Percentiles rank a stretch among this genome's conserved stretches.
phyloP scores from a whole-genome alignment of 202 grass and related monocot species.

The Zoysia matrella region DNA sequence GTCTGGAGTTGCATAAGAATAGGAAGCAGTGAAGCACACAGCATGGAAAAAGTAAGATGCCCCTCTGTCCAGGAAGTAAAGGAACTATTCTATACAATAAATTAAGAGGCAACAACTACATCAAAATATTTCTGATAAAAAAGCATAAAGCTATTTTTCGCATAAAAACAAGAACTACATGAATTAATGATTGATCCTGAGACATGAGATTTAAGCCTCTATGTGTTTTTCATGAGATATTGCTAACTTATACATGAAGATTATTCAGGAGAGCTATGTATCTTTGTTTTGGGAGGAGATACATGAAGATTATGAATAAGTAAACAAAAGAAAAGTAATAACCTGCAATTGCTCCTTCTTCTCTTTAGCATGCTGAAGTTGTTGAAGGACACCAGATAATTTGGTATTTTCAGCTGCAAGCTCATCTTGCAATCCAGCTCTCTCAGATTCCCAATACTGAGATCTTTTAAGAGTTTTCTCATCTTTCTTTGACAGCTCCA shows the following conservation, averaged over 20 bases:
- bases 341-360: conserved; percentile 70
- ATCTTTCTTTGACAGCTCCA: conserved; percentile 77
- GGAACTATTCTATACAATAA: conserved; percentile 16
- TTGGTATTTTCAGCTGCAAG: conserved; percentile 69
- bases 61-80: conserved; percentile 17
- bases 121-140: neutral
- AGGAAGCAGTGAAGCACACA: neutral
- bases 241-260: neutral
- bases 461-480: conserved; percentile 77
- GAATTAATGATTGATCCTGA: conserved; percentile 21
- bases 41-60: neutral
- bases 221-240: conserved; percentile 28
- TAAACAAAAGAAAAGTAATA: conserved; percentile 42
- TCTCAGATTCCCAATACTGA: conserved; percentile 83
- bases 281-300: neutral
- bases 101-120: conserved; percentile 16
- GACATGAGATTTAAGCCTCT: neutral
- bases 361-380: conserved; percentile 71
- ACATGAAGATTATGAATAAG: conserved; percentile 13
- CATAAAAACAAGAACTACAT: neutral
- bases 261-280: too few species aligned
- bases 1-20: neutral
- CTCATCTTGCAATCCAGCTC: conserved; percentile 69
- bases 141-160: neutral
- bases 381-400: conserved; percentile 57